Percentiles rank a stretch among this genome's conserved stretches.
phyloP scores from a whole-genome alignment of 306 rosid genomes.

The Inga laurina region DNA sequence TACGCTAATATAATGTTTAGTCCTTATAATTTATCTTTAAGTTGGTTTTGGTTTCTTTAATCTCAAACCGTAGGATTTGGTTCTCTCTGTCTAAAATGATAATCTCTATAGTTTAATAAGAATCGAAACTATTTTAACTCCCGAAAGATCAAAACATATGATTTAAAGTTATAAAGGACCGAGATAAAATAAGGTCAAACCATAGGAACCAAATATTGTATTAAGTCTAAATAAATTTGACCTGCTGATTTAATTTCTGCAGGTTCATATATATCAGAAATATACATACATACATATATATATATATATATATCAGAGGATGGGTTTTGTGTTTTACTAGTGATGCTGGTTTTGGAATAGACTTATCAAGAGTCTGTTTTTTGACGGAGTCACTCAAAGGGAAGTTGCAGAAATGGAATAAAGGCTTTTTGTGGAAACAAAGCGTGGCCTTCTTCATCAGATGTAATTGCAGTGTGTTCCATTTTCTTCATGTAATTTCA shows the following conservation, averaged over 20 bases:
- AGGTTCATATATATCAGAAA: constrained; percentile 31
- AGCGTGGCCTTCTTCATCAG: constrained; percentile 1
- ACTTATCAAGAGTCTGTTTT: constrained; percentile 30
- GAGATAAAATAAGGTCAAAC: too few relatives aligned
- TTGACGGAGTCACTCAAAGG: neutral
- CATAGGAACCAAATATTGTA: too few relatives aligned
- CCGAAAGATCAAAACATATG: too few relatives aligned
- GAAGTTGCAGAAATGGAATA: neutral
- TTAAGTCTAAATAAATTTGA: neutral
- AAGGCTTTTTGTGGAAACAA: neutral
- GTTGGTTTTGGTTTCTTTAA: too few relatives aligned
- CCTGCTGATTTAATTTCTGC: neutral
- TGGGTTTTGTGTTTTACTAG: constrained; percentile 30
- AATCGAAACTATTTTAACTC: too few relatives aligned
- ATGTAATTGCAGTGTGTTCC: neutral
- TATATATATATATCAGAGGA: neutral
- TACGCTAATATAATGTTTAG: too few relatives aligned
- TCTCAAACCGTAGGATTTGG: too few relatives aligned
- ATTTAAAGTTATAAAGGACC: too few relatives aligned
- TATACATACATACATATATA: neutral
- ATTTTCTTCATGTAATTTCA: neutral
- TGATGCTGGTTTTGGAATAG: constrained; percentile 45
- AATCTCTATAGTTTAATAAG: too few relatives aligned
- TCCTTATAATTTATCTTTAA: too few relatives aligned
- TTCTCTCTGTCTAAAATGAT: too few relatives aligned